These are phyloP conservation scores for Fomitopsis schrenkii DNA, from an alignment of 1,284 basidiomycete genomes.

Conservation along the genomic window DNA sequence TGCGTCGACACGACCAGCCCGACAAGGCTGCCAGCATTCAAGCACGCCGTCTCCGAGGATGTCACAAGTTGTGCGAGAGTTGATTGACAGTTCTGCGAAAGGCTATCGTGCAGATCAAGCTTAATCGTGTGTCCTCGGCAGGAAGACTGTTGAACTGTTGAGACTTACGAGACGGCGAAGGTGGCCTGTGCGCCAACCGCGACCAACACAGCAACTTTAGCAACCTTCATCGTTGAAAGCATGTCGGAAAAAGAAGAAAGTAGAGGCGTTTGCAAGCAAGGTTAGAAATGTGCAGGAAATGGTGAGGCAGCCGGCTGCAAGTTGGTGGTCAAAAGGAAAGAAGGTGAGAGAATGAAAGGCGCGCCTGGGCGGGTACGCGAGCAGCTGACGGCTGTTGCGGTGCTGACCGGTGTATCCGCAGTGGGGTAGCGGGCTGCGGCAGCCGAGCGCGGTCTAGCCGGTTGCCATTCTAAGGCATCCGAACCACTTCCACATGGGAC, in stretches of 20 bases:
- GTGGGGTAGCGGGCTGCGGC: neutral
- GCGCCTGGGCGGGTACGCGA: neutral
- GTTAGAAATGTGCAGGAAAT: neutral
- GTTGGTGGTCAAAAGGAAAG: constrained; percentile 1
- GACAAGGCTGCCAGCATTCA: constrained; percentile 46
- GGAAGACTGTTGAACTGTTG: neutral
- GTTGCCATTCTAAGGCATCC: neutral
- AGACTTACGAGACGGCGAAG: constrained; percentile 12
- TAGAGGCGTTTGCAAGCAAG: neutral
- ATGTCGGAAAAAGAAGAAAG: neutral
- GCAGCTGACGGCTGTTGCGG: constrained; percentile 1
- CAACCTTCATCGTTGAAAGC: constrained; percentile 3
- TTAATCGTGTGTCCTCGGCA: constrained; percentile 2
- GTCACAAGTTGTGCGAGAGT: constrained; percentile 33
- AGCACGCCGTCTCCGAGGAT: constrained; percentile 46
- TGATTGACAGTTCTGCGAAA: constrained; percentile 36
- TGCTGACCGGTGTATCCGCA: constrained; percentile 1
- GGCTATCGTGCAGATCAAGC: constrained; percentile 18
- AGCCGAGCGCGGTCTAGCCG: neutral
- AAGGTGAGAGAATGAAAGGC: neutral
- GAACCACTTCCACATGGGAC: neutral
- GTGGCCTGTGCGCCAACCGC: constrained; percentile 4
- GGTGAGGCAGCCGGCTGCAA: neutral
- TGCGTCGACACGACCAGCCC: constrained; percentile 34
- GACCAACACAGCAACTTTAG: constrained; percentile 2